Conservation (phyloP, 257 asterid genomes). For the Solanum sejunctum region DNA sequence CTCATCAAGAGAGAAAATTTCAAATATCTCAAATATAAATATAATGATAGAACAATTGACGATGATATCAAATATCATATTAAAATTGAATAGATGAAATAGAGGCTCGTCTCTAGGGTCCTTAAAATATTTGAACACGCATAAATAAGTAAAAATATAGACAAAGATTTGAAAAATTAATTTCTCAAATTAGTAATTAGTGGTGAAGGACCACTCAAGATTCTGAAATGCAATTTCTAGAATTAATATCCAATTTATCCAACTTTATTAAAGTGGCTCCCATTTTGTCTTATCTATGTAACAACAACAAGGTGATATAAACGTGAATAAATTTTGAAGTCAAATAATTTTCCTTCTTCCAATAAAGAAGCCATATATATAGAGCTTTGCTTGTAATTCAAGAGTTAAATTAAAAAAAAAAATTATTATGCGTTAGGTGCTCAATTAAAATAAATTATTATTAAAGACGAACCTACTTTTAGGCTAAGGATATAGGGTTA, state of each 20-base stretch:
- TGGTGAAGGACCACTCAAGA: not conserved
- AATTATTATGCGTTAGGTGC: not conserved
- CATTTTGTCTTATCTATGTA: not conserved
- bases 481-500: no score
- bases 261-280: not conserved
- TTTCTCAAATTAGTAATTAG: not conserved
- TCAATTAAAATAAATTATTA: not conserved
- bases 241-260: not conserved
- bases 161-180: not conserved
- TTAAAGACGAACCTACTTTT: no score
- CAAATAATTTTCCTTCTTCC: not conserved
- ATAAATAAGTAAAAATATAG: not conserved
- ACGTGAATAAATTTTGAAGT: not conserved
- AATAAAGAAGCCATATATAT: not conserved
- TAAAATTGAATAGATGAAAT: not conserved
- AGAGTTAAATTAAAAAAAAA: not conserved
- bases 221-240: not conserved
- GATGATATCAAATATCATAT: fast-evolving
- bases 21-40: no score
- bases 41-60: not conserved
- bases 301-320: not conserved
- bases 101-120: no score
- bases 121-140: not conserved
- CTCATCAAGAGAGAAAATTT: no score
- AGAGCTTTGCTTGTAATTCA: not conserved